Evolutionary conservation across 768 basidiomycete species (phyloP), one percentile per base, ranked within the genome.

Genomic region (Pulveroboletus sp.): DNA sequence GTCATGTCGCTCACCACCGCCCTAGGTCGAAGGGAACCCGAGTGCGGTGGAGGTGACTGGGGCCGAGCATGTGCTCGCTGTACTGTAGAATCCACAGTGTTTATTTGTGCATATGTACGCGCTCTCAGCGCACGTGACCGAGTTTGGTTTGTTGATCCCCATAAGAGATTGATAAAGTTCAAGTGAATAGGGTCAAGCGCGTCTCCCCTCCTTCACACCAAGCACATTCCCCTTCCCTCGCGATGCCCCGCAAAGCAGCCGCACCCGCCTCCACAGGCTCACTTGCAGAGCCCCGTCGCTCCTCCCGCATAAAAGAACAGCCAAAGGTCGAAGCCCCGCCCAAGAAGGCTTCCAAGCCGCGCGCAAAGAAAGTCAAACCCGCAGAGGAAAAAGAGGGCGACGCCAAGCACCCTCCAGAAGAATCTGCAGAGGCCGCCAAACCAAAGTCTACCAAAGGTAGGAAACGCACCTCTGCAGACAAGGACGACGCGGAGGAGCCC

Each of bases 161-260:
- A 57, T 46, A 50, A 6, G 38, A 43, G 27, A 31, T 62, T 62
- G 67, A 67, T 67, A 67, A 67, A 69, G 67, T 68, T 67, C 59
- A 50, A 40, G 49, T 44, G 42, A 54, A 63, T 63, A 66, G 58
- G 63, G 62, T 57, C 52, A 53, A 49, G 65, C 67, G 67, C 65
- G 65, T 68, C 63, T 55, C 58, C 27, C 27, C n/a, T n/a, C 49
- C 56, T 51, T 57, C 26, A 53, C 57, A 59, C 56, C 50, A 39
- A 10, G 16, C 10, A 24, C 26, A 41, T 27, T 50, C 38, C 42
- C 43, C 53, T 12, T 8, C 40, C 48, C 11, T 23, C 42, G 32
- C 41, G 46, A 88, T 88, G 86, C 84, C 86, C 55, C 81, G 85
- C 61, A 88, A 86, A 79, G 76, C 83, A 42, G 79, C 79, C 23